These are phyloP conservation scores for Leccinum subgranulosum DNA, from an alignment of 768 basidiomycete genomes.

Conservation along the genomic window DNA sequence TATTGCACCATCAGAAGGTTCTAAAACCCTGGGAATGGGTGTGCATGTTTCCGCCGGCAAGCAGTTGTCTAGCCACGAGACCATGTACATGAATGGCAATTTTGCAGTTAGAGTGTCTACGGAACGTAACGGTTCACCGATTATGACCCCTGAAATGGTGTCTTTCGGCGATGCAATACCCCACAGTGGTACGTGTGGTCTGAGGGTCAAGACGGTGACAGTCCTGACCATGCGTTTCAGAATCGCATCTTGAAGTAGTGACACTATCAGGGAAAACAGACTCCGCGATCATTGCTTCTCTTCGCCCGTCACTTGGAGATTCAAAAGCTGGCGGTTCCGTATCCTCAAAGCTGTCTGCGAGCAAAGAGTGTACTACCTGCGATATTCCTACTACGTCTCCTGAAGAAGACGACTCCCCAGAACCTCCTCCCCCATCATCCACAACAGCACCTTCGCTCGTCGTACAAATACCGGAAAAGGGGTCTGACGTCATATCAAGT, in stretches of 20 bases:
- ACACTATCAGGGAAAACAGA: slow-evolving; percentile 13
- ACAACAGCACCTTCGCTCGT: slow-evolving; percentile 12
- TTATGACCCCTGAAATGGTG: slow-evolving; percentile 5
- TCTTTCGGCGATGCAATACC: slow-evolving; percentile 6
- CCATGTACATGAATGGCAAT: slow-evolving; percentile 19
- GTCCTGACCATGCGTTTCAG: slow-evolving; percentile 17
- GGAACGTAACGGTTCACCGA: slow-evolving; percentile 13
- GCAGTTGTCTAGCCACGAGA: slow-evolving; percentile 23
- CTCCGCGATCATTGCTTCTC: slow-evolving; percentile 1
- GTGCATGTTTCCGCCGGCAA: slow-evolving; percentile 11
- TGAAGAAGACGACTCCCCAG: slow-evolving; percentile 3
- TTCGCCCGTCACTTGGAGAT: slow-evolving; percentile 6
- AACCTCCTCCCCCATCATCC: slow-evolving; percentile 9
- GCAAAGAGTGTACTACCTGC: slow-evolving; percentile 10
- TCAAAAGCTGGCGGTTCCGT: slow-evolving; percentile 3
- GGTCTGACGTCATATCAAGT: slow-evolving; percentile 10
- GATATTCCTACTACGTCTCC: slow-evolving; percentile 7
- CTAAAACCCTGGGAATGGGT: slow-evolving; percentile 17
- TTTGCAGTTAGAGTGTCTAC: slow-evolving; percentile 9
- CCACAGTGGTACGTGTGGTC: slow-evolving; percentile 16
- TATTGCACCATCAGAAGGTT: slow-evolving; percentile 18
- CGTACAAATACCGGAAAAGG: slow-evolving; percentile 15
- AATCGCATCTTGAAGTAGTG: slow-evolving; percentile 6
- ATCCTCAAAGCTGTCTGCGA: slow-evolving; percentile 4
- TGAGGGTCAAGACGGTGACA: neutral